phyloP scores from a whole-genome alignment of 805 yeast genomes.

The Sporopachydermia quercuum region DNA sequence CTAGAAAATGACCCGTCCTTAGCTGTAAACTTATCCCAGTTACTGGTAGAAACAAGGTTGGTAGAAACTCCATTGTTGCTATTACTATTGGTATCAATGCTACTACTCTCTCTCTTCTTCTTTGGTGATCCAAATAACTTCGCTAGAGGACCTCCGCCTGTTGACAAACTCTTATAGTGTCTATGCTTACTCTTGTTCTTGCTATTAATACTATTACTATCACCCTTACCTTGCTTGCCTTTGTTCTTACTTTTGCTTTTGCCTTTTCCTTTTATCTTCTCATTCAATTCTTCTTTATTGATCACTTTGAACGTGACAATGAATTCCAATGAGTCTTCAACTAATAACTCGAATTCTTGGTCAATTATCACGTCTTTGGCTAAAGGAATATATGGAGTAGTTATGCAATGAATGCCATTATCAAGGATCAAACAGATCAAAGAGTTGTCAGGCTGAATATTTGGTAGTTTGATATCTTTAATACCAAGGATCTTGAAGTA shows the following conservation, averaged over 20 bases:
- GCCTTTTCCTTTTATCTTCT: conserved; percentile 19
- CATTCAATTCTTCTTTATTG: conserved; percentile 36
- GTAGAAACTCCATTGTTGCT: no score
- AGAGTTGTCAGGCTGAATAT: conserved; percentile 27
- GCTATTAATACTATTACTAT: no score
- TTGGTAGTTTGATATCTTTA: conserved; percentile 30
- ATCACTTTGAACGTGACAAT: conserved; percentile 59
- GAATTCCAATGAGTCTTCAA: conserved; percentile 45
- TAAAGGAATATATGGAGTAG: conserved; percentile 37
- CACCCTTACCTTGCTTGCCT: no score
- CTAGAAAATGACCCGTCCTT: conserved; percentile 83
- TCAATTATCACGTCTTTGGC: conserved; percentile 24
- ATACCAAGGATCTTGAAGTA: conserved; percentile 33
- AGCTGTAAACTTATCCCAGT: conserved; percentile 58
- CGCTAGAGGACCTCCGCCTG: conserved; percentile 11
- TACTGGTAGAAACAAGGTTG: neutral
- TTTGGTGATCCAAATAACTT: conserved; percentile 2
- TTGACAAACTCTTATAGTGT: conserved; percentile 39
- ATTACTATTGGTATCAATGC: conserved; percentile 13
- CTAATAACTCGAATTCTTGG: conserved; percentile 70
- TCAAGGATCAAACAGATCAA: conserved; percentile 40
- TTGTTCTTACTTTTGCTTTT: no score
- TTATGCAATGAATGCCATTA: conserved; percentile 68
- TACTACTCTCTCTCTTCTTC: conserved; percentile 1
- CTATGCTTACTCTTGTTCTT: no score